Evolutionary conservation across 208 protist species (phyloP).

Genomic region (Trypanosoma conorhini): DNA sequence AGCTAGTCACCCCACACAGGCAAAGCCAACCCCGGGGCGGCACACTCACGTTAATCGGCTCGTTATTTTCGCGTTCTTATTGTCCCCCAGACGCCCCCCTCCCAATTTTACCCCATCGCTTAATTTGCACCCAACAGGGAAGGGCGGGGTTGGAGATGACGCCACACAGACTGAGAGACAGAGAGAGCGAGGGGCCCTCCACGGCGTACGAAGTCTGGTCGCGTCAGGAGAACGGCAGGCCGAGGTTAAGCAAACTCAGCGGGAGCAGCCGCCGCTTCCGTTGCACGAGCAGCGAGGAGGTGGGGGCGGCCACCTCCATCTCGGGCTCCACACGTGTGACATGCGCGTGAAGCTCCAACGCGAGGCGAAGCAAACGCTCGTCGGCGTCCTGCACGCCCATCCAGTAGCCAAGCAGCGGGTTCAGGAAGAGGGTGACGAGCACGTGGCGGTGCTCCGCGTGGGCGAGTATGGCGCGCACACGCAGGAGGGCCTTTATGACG

Average conservation of each 20-base stretch:
- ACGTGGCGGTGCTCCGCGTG: slow-evolving; percentile 85
- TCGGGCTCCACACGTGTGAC: slow-evolving; percentile 48
- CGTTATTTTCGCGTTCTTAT: background rate
- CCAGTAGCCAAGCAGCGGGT: slow-evolving; percentile 83
- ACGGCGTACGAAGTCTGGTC: background rate
- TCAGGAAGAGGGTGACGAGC: slow-evolving; percentile 74
- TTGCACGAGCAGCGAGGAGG: slow-evolving; percentile 10
- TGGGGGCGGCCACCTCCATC: slow-evolving; percentile 7
- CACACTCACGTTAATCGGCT: background rate
- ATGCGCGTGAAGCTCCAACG: slow-evolving; percentile 73
- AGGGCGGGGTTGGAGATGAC: background rate
- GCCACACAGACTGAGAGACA: background rate
- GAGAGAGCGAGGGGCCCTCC: background rate
- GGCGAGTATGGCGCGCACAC: slow-evolving; percentile 64
- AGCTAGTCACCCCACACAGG: background rate
- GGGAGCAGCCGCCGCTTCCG: slow-evolving; percentile 17
- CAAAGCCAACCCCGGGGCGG: background rate
- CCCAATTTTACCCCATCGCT: background rate
- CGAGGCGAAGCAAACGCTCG: slow-evolving; percentile 45
- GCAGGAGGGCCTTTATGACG: slow-evolving; percentile 73
- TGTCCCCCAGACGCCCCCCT: background rate
- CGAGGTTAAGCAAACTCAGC: slow-evolving; percentile 18
- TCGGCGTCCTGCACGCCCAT: slow-evolving; percentile 46
- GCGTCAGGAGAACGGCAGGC: slow-evolving; percentile 17
- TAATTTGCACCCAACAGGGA: background rate